Evolutionary conservation across 2,329 filamentous ascomycete genomes (phyloP), one percentile per base, ranked within the genome.

Genomic region (Amesomyces nigricolor): DNA sequence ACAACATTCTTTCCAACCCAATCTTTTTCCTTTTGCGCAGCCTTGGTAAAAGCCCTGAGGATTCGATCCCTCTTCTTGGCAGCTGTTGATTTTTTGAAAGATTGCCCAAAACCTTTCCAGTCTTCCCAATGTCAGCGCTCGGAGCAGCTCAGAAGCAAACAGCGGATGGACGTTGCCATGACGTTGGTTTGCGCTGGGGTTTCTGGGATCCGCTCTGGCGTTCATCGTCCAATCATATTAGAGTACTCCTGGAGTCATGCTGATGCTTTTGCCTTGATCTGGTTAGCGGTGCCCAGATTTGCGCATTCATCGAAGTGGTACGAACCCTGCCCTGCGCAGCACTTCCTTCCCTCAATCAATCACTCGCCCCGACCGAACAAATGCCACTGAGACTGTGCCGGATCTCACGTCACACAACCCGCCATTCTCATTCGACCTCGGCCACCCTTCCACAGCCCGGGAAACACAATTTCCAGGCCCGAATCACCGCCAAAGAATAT

Each of bases 171-270:
- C 50, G 53, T 52, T 48, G 39, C 19, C 39, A 57, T 58, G 58
- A 57, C 57, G 58, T 58, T 43, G n/a, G 8, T 13, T 5, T 43
- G 37, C 44, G 52, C 37, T 51, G 52, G 38, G 6, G 22, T 26
- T 26, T 5, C 22, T 6, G 45, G 37, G 42, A 29, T 57, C 47
- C 39, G 11, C 54, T 48, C 45, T 9, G n/a, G 17, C 13, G 14
- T 22, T 6, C 32, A 10, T 35, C 32, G 38, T 45, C 53, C 52
- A 60, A 55, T 60, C 56, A 58, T 40, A 51, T 54, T 47, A 16
- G 2, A 14, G 16, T 2, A 16, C 9, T 6, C 2, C 10, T 4
- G 22, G n/a, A 32, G n/a, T 11, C 8, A 19, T n/a, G 11, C 47
- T 5, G 17, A 32, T n/a, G n/a, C 11, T 10, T 6, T 10, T 45